phyloP scores from a whole-genome alignment of 345 rosid genomes.

The Punica granatum region DNA sequence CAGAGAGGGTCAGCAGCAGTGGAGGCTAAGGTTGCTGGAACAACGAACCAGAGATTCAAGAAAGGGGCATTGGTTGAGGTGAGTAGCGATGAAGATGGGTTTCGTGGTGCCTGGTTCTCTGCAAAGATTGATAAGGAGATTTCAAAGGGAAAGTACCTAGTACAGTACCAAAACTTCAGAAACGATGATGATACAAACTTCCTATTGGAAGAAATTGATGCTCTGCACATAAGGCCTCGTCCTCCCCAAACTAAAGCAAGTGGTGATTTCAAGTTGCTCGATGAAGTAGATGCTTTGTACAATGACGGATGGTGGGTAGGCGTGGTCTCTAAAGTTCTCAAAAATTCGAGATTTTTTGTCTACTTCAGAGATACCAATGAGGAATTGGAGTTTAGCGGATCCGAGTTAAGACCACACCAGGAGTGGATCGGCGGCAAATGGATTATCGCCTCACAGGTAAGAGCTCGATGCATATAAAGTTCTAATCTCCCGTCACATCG shows the following conservation, averaged over 20 bases:
- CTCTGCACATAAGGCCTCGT: slow-evolving; percentile 54
- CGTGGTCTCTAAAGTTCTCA: slow-evolving; percentile 40
- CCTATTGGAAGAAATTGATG: slow-evolving; percentile 50
- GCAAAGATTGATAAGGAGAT: slow-evolving; percentile 44
- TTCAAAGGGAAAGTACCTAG: slow-evolving; percentile 40
- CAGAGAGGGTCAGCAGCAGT: slow-evolving; percentile 21
- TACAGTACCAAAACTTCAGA: slow-evolving; percentile 54
- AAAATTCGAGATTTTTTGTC: slow-evolving; percentile 38
- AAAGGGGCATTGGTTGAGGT: slow-evolving; percentile 52
- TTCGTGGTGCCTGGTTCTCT: slow-evolving; percentile 77
- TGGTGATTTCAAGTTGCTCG: slow-evolving; percentile 35
- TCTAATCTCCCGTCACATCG: not conserved
- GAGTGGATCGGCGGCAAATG: slow-evolving; percentile 78
- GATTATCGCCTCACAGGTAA: slow-evolving; percentile 43
- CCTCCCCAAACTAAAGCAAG: slow-evolving; percentile 39
- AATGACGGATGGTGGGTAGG: slow-evolving; percentile 96
- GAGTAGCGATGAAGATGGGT: slow-evolving; percentile 75
- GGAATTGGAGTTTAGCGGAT: slow-evolving; percentile 42
- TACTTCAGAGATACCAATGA: slow-evolving; percentile 43
- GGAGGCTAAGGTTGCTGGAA: slow-evolving; percentile 18
- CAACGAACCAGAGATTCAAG: slow-evolving; percentile 9
- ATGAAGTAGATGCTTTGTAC: slow-evolving; percentile 73
- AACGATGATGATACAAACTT: slow-evolving; percentile 62
- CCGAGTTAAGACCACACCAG: slow-evolving; percentile 61
- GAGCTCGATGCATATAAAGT: not conserved